These are phyloP conservation scores for Ogataea polymorpha DNA, from an alignment of 805 yeast genomes.

Conservation along the genomic window DNA sequence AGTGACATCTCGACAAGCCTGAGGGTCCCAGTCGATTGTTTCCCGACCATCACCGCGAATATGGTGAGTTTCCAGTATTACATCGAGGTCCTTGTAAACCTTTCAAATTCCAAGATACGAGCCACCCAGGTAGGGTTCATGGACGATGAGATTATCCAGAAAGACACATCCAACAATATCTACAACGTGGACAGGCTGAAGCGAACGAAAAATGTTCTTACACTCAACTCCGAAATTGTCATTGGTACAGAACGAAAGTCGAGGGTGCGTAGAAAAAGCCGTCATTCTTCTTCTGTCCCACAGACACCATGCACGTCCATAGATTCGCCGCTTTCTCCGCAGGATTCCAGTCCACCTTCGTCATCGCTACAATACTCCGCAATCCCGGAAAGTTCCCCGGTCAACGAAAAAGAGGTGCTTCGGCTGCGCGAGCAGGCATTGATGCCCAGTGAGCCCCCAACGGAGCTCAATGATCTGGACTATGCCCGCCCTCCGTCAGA, in stretches of 20 bases:
- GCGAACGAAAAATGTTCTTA: conserved; percentile 71
- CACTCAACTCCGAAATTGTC: conserved; percentile 75
- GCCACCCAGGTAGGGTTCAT: conserved; percentile 15
- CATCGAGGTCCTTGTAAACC: conserved; percentile 77
- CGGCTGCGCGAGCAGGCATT: conserved; percentile 54
- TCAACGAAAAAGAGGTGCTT: conserved; percentile 58
- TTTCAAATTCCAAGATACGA: conserved; percentile 50
- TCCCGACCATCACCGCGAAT: conserved; percentile 74
- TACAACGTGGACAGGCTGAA: conserved; percentile 80
- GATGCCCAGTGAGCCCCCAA: conserved; percentile 56
- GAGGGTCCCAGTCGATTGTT: conserved; percentile 77
- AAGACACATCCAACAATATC: conserved; percentile 34
- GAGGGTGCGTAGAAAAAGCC: conserved; percentile 22
- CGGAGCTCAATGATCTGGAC: conserved; percentile 3
- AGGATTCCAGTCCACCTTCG: conserved; percentile 3
- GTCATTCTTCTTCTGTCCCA: conserved; percentile 1
- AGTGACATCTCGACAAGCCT: conserved; percentile 60
- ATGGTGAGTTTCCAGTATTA: conserved; percentile 80
- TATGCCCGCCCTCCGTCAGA: conserved; percentile 14
- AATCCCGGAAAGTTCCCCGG: conserved; percentile 10
- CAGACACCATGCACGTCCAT: conserved; percentile 4
- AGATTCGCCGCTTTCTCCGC: conserved; percentile 6
- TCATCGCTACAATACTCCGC: conserved; percentile 10
- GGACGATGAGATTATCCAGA: conserved; percentile 26
- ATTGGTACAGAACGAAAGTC: conserved; percentile 71